phyloP scores from a whole-genome alignment of 768 basidiomycete genomes.

The Tubosaeta brunneosetosa region DNA sequence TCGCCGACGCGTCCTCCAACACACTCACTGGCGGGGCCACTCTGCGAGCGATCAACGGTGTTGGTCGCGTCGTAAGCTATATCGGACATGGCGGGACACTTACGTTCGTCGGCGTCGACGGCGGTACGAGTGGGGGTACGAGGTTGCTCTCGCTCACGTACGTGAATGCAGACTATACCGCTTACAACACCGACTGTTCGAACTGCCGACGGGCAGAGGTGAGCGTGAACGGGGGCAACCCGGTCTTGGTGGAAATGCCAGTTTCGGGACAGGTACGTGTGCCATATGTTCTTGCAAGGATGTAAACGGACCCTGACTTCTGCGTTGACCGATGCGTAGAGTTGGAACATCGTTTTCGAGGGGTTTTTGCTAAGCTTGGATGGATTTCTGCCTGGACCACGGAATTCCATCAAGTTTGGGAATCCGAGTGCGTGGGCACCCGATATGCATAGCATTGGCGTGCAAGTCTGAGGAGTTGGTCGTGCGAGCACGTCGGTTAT shows the following conservation, averaged over 20 bases:
- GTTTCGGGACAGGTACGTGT: constrained; percentile 4
- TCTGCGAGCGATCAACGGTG: background rate
- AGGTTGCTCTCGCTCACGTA: constrained; percentile 4
- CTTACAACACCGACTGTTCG: constrained; percentile 2
- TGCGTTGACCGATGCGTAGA: background rate
- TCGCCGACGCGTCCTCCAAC: background rate
- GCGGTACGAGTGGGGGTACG: background rate
- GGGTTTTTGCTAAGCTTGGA: constrained; percentile 5
- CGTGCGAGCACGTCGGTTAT: too few species aligned
- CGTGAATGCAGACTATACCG: constrained; percentile 7
- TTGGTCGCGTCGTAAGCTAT: background rate
- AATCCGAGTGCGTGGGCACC: constrained; percentile 5
- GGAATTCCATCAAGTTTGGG: constrained; percentile 1
- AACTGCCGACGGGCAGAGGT: constrained; percentile 8
- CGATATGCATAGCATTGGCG: constrained; percentile 3
- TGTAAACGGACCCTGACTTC: too few species aligned
- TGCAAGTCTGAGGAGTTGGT: background rate
- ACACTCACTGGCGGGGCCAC: constrained; percentile 1
- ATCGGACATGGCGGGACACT: constrained; percentile 4
- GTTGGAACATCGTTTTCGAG: constrained; percentile 1
- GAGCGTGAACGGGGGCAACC: constrained; percentile 1
- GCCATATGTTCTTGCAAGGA: too few species aligned
- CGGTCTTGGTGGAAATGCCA: constrained; percentile 7
- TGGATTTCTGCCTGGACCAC: constrained; percentile 6
- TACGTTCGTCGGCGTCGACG: constrained; percentile 7